phyloP scores from a whole-genome alignment of 345 rosid genomes.

The Zanthoxylum bungeanum region DNA sequence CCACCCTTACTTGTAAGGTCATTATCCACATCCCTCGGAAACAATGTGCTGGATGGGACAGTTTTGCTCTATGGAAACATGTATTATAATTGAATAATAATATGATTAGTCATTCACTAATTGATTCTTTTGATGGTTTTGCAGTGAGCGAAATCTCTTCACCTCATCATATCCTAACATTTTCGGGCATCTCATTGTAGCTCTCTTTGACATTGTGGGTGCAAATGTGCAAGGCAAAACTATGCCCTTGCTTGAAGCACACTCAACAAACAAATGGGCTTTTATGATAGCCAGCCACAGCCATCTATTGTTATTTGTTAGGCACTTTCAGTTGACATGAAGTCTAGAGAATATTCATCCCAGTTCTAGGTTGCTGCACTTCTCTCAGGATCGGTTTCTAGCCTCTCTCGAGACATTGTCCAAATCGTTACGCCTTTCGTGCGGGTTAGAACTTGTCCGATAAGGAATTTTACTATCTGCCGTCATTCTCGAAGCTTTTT shows the following conservation, averaged over 20 bases:
- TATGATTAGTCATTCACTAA: too few relatives aligned
- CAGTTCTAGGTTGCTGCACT: background rate
- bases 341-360: background rate
- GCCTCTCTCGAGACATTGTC: background rate
- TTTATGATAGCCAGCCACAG: background rate
- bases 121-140: background rate
- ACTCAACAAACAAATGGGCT: background rate
- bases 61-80: too few relatives aligned
- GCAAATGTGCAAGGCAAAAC: background rate
- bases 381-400: background rate
- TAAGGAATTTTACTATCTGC: too few relatives aligned
- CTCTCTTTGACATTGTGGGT: background rate
- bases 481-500: background rate
- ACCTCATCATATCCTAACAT: background rate
- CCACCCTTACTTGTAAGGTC: too few relatives aligned
- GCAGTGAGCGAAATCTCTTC: background rate
- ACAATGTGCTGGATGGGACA: too few relatives aligned
- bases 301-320: background rate
- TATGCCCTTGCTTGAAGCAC: background rate
- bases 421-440: background rate
- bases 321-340: background rate
- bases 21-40: too few relatives aligned
- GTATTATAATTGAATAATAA: too few relatives aligned
- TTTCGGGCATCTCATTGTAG: background rate
- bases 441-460: too few relatives aligned